Evolutionary conservation across 2,329 filamentous ascomycete genomes (phyloP), one percentile per base, ranked within the genome.

Genomic region (Colletotrichum sp.): DNA sequence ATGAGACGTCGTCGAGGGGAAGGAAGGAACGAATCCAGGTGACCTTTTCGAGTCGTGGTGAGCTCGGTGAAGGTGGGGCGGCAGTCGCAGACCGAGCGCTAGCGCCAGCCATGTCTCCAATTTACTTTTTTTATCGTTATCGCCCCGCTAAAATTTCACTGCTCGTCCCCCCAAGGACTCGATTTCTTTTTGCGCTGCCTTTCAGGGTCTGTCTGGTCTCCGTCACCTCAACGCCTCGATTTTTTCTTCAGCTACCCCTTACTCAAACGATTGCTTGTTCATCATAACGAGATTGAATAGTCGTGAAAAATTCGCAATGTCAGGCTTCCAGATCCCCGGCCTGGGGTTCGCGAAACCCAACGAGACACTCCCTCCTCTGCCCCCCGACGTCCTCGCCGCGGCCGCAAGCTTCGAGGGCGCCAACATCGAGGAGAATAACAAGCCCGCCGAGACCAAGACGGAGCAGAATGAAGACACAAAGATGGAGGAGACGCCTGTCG

Each of bases 271-370:
- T 39, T 3, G 4, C 13, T n/a, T 2, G 6, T 34, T 8, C 0
- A 1, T 12, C 19, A 12, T n/a, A n/a, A 3, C 3, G 2, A 34
- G 8, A 6, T 1, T 30, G 30, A 8, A 5, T 5, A 16, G 32
- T 11, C n/a, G 4, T 4, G 12, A 27, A 3, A 3, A 19, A 30
- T 1, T 25, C n/a, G 44, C 66, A 49, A 87, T 87, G 86, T 84
- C 86, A 30, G 84, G 84, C 70, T 87, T 87, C 39, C 85, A 86
- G 72, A 87, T 87, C 39, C 86, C 86, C 34, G 86, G 86, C 69
- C 80, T 87, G 19, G 86, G 86, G 13, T 84, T 87, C 76, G 86
- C 86, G 66, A 86, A 85, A 77, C 85, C 85, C 6, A 86, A 87
- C 70, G 86, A 87, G 69, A 82, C 80, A 3, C 79, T 87, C 4